These are phyloP conservation scores for Aphanocladium album DNA, from an alignment of 2,329 filamentous ascomycete species.

Conservation along the genomic window DNA sequence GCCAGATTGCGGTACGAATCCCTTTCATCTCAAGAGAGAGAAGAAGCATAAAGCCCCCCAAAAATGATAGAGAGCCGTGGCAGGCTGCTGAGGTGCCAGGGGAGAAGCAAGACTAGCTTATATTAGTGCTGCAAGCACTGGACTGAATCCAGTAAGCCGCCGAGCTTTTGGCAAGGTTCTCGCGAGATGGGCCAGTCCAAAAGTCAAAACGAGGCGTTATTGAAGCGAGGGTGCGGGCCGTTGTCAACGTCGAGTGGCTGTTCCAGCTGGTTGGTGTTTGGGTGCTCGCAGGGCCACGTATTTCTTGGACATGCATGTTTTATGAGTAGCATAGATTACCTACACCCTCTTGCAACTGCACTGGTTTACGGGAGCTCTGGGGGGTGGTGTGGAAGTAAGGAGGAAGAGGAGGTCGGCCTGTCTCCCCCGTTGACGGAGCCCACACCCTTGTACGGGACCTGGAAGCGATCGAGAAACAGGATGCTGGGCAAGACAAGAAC, in stretches of 20 bases:
- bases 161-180: not conserved
- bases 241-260: not conserved
- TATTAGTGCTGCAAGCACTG: not conserved
- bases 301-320: not conserved
- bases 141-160: too few species aligned
- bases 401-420: not conserved
- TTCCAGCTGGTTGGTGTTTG: not conserved
- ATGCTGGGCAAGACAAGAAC: not conserved
- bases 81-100: too few species aligned
- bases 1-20: too few species aligned
- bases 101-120: not conserved
- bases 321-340: too few species aligned
- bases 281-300: not conserved
- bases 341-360: not conserved
- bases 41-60: not conserved
- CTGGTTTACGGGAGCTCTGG: not conserved
- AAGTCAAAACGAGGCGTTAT: not conserved
- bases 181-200: not conserved
- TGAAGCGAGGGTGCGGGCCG: not conserved
- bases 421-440: not conserved
- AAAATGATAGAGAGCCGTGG: not conserved
- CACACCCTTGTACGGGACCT: not conserved
- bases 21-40: not conserved
- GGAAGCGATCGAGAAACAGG: conserved; percentile 3
- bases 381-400: not conserved